These are phyloP conservation scores for Kwoniella mangroviensis DNA, from an alignment of 768 basidiomycete species.

Conservation along the genomic window DNA sequence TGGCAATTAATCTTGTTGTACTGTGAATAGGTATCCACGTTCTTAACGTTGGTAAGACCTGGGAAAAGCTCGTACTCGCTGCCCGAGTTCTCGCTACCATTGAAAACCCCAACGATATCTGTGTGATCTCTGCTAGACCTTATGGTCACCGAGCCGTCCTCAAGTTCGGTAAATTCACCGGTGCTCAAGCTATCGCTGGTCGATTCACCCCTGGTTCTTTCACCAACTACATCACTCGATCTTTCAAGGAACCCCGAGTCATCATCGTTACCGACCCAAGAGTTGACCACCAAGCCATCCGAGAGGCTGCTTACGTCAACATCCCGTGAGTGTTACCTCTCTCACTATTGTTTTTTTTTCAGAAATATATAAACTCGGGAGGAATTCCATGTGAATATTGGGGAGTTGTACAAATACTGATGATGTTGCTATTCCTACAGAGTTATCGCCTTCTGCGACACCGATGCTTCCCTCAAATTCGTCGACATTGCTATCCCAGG, in stretches of 20 bases:
- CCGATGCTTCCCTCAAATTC: constrained; percentile 94
- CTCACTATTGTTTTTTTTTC: background rate
- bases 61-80: constrained; percentile 98
- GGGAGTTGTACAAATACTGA: background rate
- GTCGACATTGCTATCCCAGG: constrained; percentile 98
- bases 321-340: constrained; percentile 67
- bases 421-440: constrained; percentile 22
- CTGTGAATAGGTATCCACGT: constrained; percentile 79
- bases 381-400: no score
- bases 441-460: constrained; percentile 98
- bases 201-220: constrained; percentile 99
- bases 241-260: constrained; percentile 99
- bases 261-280: constrained; percentile 99
- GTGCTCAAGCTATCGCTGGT: constrained; percentile 97
- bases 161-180: constrained; percentile 97
- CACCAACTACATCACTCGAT: constrained; percentile 99
- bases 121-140: constrained; percentile 96
- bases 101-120: constrained; percentile 97
- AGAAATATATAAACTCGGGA: no score
- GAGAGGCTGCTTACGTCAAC: constrained; percentile 99
- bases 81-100: constrained; percentile 96
- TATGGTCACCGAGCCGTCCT: constrained; percentile 99
- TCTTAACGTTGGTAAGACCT: constrained; percentile 98
- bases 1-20: background rate
- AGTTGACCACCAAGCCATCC: constrained; percentile 99